phyloP scores from a whole-genome alignment of 805 yeast species.

The Vanderwaltozyma yarrowii region DNA sequence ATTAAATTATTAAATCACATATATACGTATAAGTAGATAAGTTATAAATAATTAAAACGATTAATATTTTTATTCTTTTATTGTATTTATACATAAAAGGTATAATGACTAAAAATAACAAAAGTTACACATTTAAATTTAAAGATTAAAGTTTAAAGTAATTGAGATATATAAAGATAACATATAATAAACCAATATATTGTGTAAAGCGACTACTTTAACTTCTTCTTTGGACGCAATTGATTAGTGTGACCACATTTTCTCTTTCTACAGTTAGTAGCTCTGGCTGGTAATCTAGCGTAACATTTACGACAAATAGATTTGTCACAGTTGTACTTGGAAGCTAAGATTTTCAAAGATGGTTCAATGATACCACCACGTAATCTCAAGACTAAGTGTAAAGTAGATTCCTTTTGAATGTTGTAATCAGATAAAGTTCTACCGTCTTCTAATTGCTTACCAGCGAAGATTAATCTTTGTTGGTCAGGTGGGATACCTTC shows the following conservation, averaged over 20 bases:
- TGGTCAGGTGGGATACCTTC: conserved; percentile 99
- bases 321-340: conserved; percentile 99
- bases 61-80: neutral
- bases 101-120: neutral
- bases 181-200: neutral
- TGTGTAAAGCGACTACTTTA: conserved; percentile 55
- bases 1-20: too few species aligned
- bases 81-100: neutral
- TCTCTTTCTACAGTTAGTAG: conserved; percentile 99
- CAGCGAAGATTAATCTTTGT: conserved; percentile 99
- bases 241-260: conserved; percentile 99
- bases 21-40: too few species aligned
- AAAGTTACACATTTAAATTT: neutral
- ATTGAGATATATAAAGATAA: neutral
- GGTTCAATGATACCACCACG: conserved; percentile 99
- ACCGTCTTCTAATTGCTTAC: conserved; percentile 99
- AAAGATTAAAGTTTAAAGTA: too few species aligned
- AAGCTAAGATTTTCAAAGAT: conserved; percentile 97
- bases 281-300: conserved; percentile 99
- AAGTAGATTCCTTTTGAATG: conserved; percentile 99
- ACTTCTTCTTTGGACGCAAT: conserved; percentile 99
- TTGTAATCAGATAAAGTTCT: conserved; percentile 98
- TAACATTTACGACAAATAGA: conserved; percentile 99
- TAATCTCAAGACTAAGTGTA: conserved; percentile 91
- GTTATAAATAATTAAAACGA: neutral